Conservation (phyloP, 371 early-diverging fungal species). For the Rhizomucor pusillus region DNA sequence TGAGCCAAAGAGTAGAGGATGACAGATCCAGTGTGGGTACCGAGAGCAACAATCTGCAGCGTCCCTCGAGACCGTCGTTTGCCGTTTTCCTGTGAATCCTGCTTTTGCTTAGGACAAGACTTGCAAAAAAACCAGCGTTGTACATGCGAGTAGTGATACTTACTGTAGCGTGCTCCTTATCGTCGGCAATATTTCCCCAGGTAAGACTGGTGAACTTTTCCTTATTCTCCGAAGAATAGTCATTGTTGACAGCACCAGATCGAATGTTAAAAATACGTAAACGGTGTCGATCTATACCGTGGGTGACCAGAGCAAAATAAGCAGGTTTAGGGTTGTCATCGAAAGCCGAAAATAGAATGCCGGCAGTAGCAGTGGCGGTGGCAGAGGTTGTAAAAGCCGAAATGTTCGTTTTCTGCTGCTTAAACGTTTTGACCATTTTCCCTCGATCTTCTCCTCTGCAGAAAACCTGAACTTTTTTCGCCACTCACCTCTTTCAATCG, state of each 20-base stretch:
- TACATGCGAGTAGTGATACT: slow-evolving; percentile 4
- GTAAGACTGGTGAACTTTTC: slow-evolving; percentile 61
- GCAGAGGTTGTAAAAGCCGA: slow-evolving; percentile 10
- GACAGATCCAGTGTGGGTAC: slow-evolving; percentile 64
- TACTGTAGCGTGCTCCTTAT: slow-evolving; percentile 40
- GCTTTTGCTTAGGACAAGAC: too few relatives aligned
- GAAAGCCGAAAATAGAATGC: slow-evolving; percentile 56
- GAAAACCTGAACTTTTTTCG: too few relatives aligned
- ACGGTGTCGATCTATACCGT: slow-evolving; percentile 68
- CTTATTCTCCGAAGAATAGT: slow-evolving; percentile 56
- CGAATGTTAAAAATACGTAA: slow-evolving; percentile 70
- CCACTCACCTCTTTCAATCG: too few relatives aligned
- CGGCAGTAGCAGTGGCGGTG: slow-evolving; percentile 12
- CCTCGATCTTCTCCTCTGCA: too few relatives aligned
- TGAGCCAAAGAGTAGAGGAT: slow-evolving; percentile 64
- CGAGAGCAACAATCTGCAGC: slow-evolving; percentile 61
- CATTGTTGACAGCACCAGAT: slow-evolving; percentile 63
- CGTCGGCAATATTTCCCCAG: slow-evolving; percentile 58
- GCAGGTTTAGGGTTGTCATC: slow-evolving; percentile 50
- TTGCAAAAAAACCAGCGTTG: slow-evolving; percentile 13
- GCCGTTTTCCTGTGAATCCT: slow-evolving; percentile 3
- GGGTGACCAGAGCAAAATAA: slow-evolving; percentile 70
- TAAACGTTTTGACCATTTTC: slow-evolving; percentile 9
- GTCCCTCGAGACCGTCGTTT: slow-evolving; percentile 36
- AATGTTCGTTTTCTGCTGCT: slow-evolving; percentile 15